Percentiles rank a stretch among this genome's conserved stretches.
phyloP scores from a whole-genome alignment of 805 yeast species.

The Wickerhamomyces chaumierensis region DNA sequence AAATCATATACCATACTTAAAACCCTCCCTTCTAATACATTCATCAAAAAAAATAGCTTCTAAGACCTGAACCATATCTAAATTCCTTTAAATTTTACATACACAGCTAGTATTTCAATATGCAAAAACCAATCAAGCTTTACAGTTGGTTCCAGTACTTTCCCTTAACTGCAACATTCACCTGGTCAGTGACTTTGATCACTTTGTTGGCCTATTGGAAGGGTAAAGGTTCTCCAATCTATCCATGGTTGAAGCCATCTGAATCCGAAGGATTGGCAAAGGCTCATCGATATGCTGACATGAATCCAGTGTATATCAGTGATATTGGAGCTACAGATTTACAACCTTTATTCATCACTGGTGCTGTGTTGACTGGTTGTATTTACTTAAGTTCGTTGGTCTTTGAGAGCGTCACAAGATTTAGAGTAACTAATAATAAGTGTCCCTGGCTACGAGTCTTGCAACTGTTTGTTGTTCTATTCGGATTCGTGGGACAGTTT shows the following conservation, averaged over 20 bases:
- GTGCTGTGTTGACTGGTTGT: constrained; percentile 69
- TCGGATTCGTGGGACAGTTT: constrained; percentile 52
- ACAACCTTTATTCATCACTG: constrained; percentile 73
- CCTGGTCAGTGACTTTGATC: not conserved
- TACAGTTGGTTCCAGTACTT: not conserved
- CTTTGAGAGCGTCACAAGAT: constrained; percentile 53
- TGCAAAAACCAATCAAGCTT: too few species aligned
- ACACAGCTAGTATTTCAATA: too few species aligned
- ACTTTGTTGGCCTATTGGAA: not conserved
- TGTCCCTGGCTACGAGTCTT: constrained; percentile 23
- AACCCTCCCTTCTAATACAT: too few species aligned
- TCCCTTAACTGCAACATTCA: not conserved
- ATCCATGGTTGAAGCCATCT: not conserved
- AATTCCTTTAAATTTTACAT: too few species aligned
- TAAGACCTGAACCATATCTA: too few species aligned
- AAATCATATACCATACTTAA: too few species aligned
- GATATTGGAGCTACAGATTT: constrained; percentile 82
- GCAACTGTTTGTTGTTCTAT: constrained; percentile 28
- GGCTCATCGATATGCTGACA: not conserved
- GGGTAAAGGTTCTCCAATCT: not conserved
- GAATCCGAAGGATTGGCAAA: not conserved
- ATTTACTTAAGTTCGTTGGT: constrained; percentile 54
- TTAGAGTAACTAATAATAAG: constrained; percentile 25
- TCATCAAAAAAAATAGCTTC: too few species aligned
- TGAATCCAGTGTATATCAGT: constrained; percentile 57